Base-by-base conservation (phyloP, 1,284 basidiomycete species). In the Ustilago loliicola region DNA sequence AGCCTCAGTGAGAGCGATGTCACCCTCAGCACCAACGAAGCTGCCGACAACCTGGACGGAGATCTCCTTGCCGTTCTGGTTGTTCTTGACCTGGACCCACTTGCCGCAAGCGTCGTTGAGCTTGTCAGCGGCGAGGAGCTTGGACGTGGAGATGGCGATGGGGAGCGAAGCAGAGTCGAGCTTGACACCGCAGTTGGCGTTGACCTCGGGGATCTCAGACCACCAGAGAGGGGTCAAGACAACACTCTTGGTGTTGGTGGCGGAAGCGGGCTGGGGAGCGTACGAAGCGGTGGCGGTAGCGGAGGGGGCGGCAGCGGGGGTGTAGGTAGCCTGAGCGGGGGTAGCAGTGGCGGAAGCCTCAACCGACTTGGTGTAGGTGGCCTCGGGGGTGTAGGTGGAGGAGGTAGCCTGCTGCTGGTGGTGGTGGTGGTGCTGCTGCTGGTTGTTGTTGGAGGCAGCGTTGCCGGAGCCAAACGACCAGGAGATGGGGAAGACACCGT, bases 401-500 rank as follows among this genome's bases (percentile, higher is more conserved):
- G 72, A 66, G 66, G 74, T 72, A 13, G 57, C 40, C 38, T 54
- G 23, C 59, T 60, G 58, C 62, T 70, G 40, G 67, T 73, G 53
- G 59, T 77, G 70, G 53, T 63, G 58, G 32, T 65, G 32, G 21
- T 51, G 25, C 70, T 77, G 66, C 66, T 77, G 66, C 52, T 72
- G 52, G 72, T 75, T 72, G 68, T 61, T 72, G 64, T 75, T 63
- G 61, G 50, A 50, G 50, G 72, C 74, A 32, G 65, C 50, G 13
- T 64, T 27, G 25, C 71, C 71, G 13, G 71, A 73, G 66, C 71
- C 71, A 67, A 69, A 77, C 9, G 74, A 70, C 83, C 83, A 84
- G 30, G 60, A 55, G 75, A 84, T 84, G 64, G 80, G 83, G 79
- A 84, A 80, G 65, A 75, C 73, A 72, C 83, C 83, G 27, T 55